Base-by-base conservation (phyloP, 106 monocot species). In the Acorus calamus region DNA sequence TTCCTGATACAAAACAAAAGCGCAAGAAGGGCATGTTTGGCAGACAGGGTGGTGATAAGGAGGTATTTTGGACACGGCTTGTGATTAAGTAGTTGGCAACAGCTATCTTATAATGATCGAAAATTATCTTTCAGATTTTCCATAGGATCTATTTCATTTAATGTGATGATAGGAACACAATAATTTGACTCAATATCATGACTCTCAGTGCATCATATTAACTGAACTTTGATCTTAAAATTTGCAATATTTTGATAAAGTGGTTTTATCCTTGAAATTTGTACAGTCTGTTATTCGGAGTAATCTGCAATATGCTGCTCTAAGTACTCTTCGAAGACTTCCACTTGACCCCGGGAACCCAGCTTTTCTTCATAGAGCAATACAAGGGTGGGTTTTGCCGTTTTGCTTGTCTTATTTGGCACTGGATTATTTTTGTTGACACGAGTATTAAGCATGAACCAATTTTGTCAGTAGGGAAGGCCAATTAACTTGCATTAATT, bases 261-360 rank as follows among this genome's bases (percentile, higher is more conserved):
- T 50, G 49, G 7, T 47, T 44, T 11, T 63, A 10, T 2, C 14
- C 8, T 14, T 4, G 42, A 47, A 53, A 60, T 62, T 53, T 78
- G 69, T n/a, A n/a, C 85, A 96, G 96, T 85, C 96, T 42, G 74
- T 75, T 54, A 73, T 88, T 50, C 75, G 80, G 50, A 87, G 69
- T 67, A 96, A 96, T 84, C 76, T 96, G 78, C 96, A 96, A 74
- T 96, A 91, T 82, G 87, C 80, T 74, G 77, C 96, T 49, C 53
- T 96, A 58, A 87, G 91, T 81, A 87, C 96, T 67, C 65, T 96
- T 57, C 75, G 91, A 80, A 87, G 96, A 62, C 96, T 96, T 83
- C 96, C 96, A 76, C 61, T 96, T n/a, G 91, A 96, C 85, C 96
- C 96, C 65, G 96, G 96, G 63, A 96, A 96, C 76, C 90, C 91